Percentiles rank a stretch among this genome's conserved stretches.
phyloP scores from a whole-genome alignment of 441 rosid genomes.

The Syzygium syzygioides region DNA sequence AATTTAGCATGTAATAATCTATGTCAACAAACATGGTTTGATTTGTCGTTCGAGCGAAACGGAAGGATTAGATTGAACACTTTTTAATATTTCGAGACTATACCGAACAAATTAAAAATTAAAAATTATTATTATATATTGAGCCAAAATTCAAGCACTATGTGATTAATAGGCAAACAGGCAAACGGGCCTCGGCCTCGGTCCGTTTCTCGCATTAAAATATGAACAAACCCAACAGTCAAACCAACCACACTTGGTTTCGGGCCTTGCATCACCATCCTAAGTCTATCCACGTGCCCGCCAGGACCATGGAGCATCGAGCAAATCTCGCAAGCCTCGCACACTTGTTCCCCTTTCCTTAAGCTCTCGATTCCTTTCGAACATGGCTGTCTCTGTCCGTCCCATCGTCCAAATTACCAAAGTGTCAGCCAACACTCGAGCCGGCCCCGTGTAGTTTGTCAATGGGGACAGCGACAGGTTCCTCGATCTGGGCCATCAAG shows the following conservation, averaged over 20 bases:
- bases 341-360: neutral
- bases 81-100: fast-evolving
- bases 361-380: neutral
- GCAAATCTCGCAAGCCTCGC: neutral
- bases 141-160: fast-evolving
- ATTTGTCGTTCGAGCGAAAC: neutral
- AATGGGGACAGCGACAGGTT: neutral
- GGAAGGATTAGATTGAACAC: neutral
- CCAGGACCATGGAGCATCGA: neutral
- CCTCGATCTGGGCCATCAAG: neutral
- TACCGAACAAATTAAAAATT: neutral
- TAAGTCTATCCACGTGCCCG: neutral
- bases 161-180: neutral
- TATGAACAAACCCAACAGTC: neutral
- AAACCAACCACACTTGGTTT: neutral
- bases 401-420: neutral
- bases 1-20: neutral
- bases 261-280: neutral
- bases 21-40: neutral
- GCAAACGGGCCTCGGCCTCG: neutral
- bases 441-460: neutral
- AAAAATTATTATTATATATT: fast-evolving
- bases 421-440: neutral
- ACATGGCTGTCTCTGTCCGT: neutral
- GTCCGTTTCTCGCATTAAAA: neutral